Percentiles rank a stretch among this genome's conserved stretches.
These are phyloP conservation scores for Aureobasidium sp. DNA, from an alignment of 2,329 filamentous ascomycete genomes.

Conservation along the genomic window DNA sequence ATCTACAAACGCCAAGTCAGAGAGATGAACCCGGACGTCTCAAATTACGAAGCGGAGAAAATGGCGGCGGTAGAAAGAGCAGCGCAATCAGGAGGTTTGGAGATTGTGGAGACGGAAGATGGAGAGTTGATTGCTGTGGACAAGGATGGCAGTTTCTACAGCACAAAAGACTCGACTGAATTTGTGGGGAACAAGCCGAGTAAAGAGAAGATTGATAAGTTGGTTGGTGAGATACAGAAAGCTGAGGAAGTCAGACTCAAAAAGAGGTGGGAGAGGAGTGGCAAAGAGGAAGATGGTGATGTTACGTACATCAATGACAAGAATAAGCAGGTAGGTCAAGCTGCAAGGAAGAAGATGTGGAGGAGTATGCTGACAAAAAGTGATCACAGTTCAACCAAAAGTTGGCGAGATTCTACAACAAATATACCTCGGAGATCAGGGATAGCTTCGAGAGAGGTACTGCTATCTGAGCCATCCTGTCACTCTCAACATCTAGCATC, in stretches of 20 bases:
- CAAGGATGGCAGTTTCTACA: slow-evolving; percentile 83
- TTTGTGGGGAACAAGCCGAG: slow-evolving; percentile 82
- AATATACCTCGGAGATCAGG: slow-evolving; percentile 93
- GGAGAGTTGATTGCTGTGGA: slow-evolving; percentile 93
- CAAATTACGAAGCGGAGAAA: slow-evolving; percentile 82
- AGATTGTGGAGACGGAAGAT: slow-evolving; percentile 92
- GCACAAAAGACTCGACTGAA: slow-evolving; percentile 72
- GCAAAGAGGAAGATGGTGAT: slow-evolving; percentile 76
- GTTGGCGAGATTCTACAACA: slow-evolving; percentile 91
- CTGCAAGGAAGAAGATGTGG: background rate
- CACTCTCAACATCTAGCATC: background rate
- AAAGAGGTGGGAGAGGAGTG: slow-evolving; percentile 72
- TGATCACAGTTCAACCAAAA: slow-evolving; percentile 87
- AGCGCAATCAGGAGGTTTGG: slow-evolving; percentile 73
- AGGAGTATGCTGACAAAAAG: background rate
- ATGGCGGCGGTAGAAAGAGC: slow-evolving; percentile 77
- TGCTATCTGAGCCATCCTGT: slow-evolving; percentile 60
- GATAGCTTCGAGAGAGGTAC: slow-evolving; percentile 97
- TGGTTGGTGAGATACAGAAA: slow-evolving; percentile 80
- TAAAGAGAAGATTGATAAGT: slow-evolving; percentile 76
- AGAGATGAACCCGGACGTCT: slow-evolving; percentile 68
- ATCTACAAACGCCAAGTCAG: slow-evolving; percentile 87
- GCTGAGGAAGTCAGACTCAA: slow-evolving; percentile 81
- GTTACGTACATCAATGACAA: slow-evolving; percentile 99
- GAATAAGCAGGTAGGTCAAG: slow-evolving; percentile 59